phyloP scores from a whole-genome alignment of 345 rosid species.

The Jatropha curcas region DNA sequence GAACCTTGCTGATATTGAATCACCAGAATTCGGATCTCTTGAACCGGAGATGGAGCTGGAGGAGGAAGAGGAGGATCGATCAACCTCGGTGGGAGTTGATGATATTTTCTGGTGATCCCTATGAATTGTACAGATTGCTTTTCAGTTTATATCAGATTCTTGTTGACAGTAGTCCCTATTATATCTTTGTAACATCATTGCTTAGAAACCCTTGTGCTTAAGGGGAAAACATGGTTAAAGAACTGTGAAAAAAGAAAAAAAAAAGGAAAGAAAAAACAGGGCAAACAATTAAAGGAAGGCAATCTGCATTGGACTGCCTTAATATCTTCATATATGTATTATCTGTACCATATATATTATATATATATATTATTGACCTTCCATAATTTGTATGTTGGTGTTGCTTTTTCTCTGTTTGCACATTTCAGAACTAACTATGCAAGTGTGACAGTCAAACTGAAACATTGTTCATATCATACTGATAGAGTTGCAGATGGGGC shows the following conservation, averaged over 20 bases:
- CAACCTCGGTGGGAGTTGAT: slow-evolving; percentile 52
- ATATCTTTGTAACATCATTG: neutral
- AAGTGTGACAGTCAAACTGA: too few species aligned
- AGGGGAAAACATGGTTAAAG: neutral
- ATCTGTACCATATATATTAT: slow-evolving; percentile 28
- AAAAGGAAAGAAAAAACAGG: neutral
- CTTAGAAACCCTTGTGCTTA: slow-evolving; percentile 24
- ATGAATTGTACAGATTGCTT: slow-evolving; percentile 55
- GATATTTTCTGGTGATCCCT: slow-evolving; percentile 66
- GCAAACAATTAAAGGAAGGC: slow-evolving; percentile 6
- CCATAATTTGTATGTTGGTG: neutral
- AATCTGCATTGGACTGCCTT: slow-evolving; percentile 50
- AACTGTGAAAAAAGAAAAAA: neutral
- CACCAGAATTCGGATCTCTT: slow-evolving; percentile 55
- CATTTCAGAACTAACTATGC: neutral
- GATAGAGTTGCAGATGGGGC: too few species aligned
- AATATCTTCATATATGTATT: slow-evolving; percentile 27
- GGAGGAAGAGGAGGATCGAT: slow-evolving; percentile 58
- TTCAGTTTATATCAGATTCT: slow-evolving; percentile 35
- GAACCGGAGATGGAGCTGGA: slow-evolving; percentile 75
- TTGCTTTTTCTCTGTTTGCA: slow-evolving; percentile 1
- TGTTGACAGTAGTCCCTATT: slow-evolving; percentile 20
- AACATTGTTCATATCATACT: neutral
- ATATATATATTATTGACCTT: slow-evolving; percentile 7
- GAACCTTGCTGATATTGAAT: slow-evolving; percentile 79